phyloP scores from a whole-genome alignment of 106 monocot genomes.

The Agapanthus africanus region DNA sequence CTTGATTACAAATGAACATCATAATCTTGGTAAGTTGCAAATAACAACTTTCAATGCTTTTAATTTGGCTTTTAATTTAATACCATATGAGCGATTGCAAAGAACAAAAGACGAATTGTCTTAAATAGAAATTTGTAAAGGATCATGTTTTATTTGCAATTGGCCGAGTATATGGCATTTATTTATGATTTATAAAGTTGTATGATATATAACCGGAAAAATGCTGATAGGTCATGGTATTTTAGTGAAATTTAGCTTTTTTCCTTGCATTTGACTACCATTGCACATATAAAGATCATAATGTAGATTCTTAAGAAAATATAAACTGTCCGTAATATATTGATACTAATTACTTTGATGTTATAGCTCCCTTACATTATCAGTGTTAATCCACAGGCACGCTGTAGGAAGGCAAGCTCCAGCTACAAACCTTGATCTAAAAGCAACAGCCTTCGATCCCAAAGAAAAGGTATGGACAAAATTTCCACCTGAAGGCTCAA shows the following conservation, averaged over 20 bases:
- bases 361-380: neutral
- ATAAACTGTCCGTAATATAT: neutral
- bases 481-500: conserved; percentile 87
- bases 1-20: neutral
- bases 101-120: too few relatives aligned
- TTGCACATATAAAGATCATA: neutral
- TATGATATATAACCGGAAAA: too few relatives aligned
- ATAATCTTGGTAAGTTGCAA: too few relatives aligned
- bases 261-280: neutral
- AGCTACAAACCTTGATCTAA: conserved; percentile 44
- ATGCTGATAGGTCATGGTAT: too few relatives aligned
- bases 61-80: too few relatives aligned
- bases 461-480: conserved; percentile 88
- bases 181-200: too few relatives aligned
- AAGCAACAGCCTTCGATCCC: conserved; percentile 74
- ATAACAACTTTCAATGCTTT: too few relatives aligned
- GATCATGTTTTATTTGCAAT: neutral
- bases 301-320: neutral
- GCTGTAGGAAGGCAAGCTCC: conserved; percentile 56
- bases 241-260: too few relatives aligned
- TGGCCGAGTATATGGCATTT: too few relatives aligned
- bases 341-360: neutral
- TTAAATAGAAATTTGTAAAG: neutral
- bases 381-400: conserved; percentile 28
- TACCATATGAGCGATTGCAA: too few relatives aligned